Percentiles rank a stretch among this genome's conserved stretches.
phyloP scores from a whole-genome alignment of 208 protist genomes.

The Crithidia thermophila region DNA sequence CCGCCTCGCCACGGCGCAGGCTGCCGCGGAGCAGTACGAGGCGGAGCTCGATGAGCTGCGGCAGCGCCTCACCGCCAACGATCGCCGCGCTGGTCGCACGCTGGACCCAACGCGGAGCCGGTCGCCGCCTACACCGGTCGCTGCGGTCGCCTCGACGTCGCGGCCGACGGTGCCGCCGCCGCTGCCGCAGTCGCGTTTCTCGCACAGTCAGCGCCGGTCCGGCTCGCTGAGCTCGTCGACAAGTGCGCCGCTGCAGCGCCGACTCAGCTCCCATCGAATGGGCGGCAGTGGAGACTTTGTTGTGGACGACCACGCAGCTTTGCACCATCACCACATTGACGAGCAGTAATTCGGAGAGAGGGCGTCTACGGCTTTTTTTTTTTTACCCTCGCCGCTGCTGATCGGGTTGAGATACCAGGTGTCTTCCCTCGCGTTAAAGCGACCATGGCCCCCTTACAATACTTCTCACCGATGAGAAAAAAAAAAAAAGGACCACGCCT shows the following conservation, averaged over 20 bases:
- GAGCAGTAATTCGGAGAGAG: not conserved
- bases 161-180: conserved; percentile 26
- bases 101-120: conserved; percentile 32
- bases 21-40: conserved; percentile 56
- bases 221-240: conserved; percentile 6
- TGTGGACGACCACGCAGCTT: conserved; percentile 6
- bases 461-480: not conserved
- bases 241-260: conserved; percentile 29
- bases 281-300: conserved; percentile 5
- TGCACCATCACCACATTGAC: conserved; percentile 19
- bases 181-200: conserved; percentile 30
- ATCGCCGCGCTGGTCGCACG: conserved; percentile 46
- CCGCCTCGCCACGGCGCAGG: conserved; percentile 57
- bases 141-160: not conserved
- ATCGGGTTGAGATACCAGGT: no score
- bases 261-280: conserved; percentile 24
- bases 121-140: not conserved
- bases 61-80: conserved; percentile 40
- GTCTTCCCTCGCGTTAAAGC: no score
- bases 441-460: no score
- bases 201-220: conserved; percentile 11
- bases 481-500: not conserved
- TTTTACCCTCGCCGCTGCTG: not conserved
- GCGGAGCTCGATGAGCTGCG: conserved; percentile 54
- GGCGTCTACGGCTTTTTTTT: not conserved